phyloP scores from a whole-genome alignment of 148 eudicot genomes.

The Vaccinium macrocarpon region DNA sequence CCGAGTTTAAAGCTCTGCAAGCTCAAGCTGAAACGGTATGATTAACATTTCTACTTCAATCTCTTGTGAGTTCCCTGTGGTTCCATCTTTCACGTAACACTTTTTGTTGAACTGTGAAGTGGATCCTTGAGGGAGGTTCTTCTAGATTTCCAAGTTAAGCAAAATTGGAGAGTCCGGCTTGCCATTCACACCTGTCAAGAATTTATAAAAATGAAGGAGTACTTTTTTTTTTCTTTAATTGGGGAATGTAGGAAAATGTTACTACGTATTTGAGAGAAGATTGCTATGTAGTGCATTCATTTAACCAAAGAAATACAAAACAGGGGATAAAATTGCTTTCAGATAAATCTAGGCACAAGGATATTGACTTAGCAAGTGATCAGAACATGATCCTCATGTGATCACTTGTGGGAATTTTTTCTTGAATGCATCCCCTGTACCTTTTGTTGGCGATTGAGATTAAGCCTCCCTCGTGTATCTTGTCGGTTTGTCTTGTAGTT shows the following conservation, averaged over 20 bases:
- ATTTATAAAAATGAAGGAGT: neutral
- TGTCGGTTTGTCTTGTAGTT: neutral
- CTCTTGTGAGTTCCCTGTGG: neutral
- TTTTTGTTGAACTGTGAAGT: neutral
- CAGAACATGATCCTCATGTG: neutral
- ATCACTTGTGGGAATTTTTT: neutral
- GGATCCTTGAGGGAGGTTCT: neutral
- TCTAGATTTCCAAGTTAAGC: neutral
- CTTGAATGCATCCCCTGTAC: neutral
- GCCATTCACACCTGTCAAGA: neutral
- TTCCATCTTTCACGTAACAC: neutral
- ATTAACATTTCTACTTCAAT: neutral
- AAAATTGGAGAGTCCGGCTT: neutral
- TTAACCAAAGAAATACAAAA: neutral
- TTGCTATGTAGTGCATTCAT: neutral
- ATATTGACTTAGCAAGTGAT: neutral
- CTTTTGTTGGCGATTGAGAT: neutral
- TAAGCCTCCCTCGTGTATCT: neutral
- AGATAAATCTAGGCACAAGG: neutral
- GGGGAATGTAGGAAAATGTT: neutral
- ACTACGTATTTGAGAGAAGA: neutral
- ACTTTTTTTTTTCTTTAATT: neutral
- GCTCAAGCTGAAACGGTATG: conserved; percentile 71
- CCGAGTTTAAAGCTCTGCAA: conserved; percentile 61
- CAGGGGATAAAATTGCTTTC: too few species aligned